Evolutionary conservation across 305 asterid genomes (phyloP).

Genomic region (Ajuga reptans): DNA sequence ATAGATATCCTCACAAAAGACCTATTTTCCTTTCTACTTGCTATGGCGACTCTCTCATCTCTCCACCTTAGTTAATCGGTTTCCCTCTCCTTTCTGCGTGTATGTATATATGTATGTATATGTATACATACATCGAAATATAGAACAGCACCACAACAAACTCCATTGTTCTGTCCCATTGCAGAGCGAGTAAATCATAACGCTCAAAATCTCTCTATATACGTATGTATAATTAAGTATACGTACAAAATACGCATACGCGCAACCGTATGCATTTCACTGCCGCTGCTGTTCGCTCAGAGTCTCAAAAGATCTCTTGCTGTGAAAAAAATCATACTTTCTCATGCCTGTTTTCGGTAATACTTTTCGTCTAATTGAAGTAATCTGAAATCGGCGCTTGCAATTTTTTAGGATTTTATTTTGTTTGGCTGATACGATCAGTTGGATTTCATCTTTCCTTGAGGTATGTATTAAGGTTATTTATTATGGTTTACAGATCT

Average conservation of each 20-base stretch:
- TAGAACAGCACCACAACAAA: too few relatives aligned
- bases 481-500: constrained; percentile 41
- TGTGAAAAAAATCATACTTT: constrained; percentile 23
- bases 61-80: too few relatives aligned
- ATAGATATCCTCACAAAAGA: too few relatives aligned
- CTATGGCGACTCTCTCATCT: too few relatives aligned
- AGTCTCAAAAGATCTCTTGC: constrained; percentile 34
- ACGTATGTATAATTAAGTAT: neutral
- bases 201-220: neutral
- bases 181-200: neutral
- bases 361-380: constrained; percentile 47
- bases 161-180: too few relatives aligned
- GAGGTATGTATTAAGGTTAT: constrained; percentile 32
- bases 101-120: too few relatives aligned
- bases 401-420: constrained; percentile 10
- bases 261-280: constrained; percentile 5
- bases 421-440: neutral
- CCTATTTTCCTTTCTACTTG: too few relatives aligned
- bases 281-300: constrained; percentile 17
- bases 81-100: too few relatives aligned
- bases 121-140: too few relatives aligned
- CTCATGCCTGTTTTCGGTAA: constrained; percentile 3
- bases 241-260: constrained; percentile 2
- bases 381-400: constrained; percentile 27
- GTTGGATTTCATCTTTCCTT: constrained; percentile 36